phyloP scores from a whole-genome alignment of 768 basidiomycete genomes.

The Naganishia vishniacii region DNA sequence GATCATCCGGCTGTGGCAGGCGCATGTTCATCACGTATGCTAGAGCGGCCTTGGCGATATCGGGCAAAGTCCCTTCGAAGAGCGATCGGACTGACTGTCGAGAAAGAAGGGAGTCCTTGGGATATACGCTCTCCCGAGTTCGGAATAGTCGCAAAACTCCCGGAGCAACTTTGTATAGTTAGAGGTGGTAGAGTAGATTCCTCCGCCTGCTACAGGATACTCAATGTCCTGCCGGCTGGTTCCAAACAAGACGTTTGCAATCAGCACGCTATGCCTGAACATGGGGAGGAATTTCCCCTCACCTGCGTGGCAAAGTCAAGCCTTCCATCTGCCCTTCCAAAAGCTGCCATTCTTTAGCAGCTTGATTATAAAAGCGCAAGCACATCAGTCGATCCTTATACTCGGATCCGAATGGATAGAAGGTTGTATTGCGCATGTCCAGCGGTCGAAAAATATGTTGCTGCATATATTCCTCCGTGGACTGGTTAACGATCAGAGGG shows the following conservation, averaged over 20 bases:
- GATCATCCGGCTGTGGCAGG: conserved; percentile 8
- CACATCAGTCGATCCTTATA: conserved; percentile 30
- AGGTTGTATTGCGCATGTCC: conserved; percentile 35
- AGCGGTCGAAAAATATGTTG: conserved; percentile 31
- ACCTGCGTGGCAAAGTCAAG: conserved; percentile 39
- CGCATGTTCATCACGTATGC: conserved; percentile 24
- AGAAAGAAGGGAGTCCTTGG: conserved; percentile 27
- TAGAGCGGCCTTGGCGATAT: conserved; percentile 20
- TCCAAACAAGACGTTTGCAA: neutral
- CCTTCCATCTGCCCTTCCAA: conserved; percentile 30
- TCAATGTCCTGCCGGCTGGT: conserved; percentile 33
- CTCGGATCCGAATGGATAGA: conserved; percentile 34
- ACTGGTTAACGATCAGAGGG: conserved; percentile 24
- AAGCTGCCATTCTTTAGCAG: conserved; percentile 26
- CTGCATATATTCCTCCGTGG: conserved; percentile 36
- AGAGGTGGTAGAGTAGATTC: conserved; percentile 33
- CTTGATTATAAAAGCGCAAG: conserved; percentile 25
- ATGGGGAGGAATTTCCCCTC: too few relatives aligned
- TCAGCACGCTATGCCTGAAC: neutral
- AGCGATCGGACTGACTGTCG: conserved; percentile 26
- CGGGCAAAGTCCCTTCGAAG: conserved; percentile 33
- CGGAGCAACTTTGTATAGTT: conserved; percentile 37
- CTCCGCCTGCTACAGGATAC: conserved; percentile 42
- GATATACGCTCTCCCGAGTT: neutral
- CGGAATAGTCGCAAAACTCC: conserved; percentile 31